Evolutionary conservation across 78 protist species (phyloP).

Genomic region (Pigoraptor vietnamica): DNA sequence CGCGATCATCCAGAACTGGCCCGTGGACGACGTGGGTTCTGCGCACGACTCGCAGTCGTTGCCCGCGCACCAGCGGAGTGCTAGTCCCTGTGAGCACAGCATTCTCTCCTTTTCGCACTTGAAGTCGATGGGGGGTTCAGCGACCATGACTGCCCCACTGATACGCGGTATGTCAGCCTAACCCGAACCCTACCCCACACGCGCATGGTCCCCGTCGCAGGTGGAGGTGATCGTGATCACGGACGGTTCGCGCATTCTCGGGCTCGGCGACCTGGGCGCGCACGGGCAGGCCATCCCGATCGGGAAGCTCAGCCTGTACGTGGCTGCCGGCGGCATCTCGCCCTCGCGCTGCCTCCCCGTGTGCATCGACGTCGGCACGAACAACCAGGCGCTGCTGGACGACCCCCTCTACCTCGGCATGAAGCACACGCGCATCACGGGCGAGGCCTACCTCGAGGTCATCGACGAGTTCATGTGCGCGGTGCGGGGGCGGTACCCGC

Average conservation of each 20-base stretch:
- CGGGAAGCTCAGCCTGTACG: constrained; percentile 79
- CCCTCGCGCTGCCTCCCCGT: constrained; percentile 46
- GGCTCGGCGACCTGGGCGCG: constrained; percentile 96
- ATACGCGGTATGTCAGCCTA: no score
- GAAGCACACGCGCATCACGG: constrained; percentile 39
- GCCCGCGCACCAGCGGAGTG: no score
- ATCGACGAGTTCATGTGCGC: constrained; percentile 87
- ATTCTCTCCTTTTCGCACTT: no score
- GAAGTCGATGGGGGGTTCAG: no score
- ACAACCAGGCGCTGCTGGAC: constrained; percentile 59
- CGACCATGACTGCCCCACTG: no score
- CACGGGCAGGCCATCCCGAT: constrained; percentile 94
- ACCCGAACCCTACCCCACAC: no score
- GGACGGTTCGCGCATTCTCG: constrained; percentile 97
- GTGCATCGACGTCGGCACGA: constrained; percentile 92
- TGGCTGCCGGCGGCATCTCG: constrained; percentile 77
- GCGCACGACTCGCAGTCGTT: no score
- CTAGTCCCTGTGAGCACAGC: neutral
- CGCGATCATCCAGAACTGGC: constrained; percentile 73
- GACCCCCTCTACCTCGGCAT: constrained; percentile 89
- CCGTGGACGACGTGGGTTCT: constrained; percentile 17
- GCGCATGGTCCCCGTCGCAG: no score
- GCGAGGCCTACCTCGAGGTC: constrained; percentile 65
- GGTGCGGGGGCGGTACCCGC: constrained; percentile 55
- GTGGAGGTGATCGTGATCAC: constrained; percentile 87